Evolutionary conservation across 495 filamentous ascomycete genomes (phyloP).

Genomic region (Pseudotulostoma volvatum): DNA sequence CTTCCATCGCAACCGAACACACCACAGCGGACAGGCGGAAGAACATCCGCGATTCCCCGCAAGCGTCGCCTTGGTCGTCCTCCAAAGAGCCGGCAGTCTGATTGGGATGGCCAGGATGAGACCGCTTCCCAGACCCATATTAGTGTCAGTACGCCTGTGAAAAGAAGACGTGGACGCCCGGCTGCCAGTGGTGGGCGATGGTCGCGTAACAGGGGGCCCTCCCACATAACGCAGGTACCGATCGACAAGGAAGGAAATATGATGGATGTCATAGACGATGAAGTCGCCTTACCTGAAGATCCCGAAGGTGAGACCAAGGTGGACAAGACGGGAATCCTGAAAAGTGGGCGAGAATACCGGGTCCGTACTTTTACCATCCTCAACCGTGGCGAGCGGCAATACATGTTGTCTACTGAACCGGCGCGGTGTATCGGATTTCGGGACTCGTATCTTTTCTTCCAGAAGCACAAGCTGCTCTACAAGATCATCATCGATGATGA

Average conservation of each 20-base stretch:
- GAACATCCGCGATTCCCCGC: constrained; percentile 41
- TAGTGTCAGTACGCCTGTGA: constrained; percentile 40
- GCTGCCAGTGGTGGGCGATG: constrained; percentile 55
- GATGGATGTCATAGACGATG: constrained; percentile 80
- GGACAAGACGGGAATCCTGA: constrained; percentile 66
- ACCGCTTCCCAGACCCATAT: constrained; percentile 34
- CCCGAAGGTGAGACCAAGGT: constrained; percentile 85
- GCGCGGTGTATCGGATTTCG: constrained; percentile 92
- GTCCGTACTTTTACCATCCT: constrained; percentile 84
- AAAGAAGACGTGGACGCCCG: constrained; percentile 49
- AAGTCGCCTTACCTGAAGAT: constrained; percentile 77
- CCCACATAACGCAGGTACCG: constrained; percentile 61
- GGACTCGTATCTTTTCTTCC: constrained; percentile 96
- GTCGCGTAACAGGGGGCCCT: constrained; percentile 49
- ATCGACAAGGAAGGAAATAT: constrained; percentile 91
- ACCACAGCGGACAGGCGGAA: constrained; percentile 16
- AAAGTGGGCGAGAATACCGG: constrained; percentile 74
- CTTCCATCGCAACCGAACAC: constrained; percentile 20
- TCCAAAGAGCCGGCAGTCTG: constrained; percentile 64
- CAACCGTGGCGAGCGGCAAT: constrained; percentile 67
- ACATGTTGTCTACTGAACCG: constrained; percentile 97
- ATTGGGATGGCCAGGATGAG: constrained; percentile 51
- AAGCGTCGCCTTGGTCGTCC: constrained; percentile 73
- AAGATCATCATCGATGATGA: constrained; percentile 92
- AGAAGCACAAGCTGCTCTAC: constrained; percentile 83